phyloP scores from a whole-genome alignment of 768 basidiomycete genomes.

The Tricholoma flavovirens region DNA sequence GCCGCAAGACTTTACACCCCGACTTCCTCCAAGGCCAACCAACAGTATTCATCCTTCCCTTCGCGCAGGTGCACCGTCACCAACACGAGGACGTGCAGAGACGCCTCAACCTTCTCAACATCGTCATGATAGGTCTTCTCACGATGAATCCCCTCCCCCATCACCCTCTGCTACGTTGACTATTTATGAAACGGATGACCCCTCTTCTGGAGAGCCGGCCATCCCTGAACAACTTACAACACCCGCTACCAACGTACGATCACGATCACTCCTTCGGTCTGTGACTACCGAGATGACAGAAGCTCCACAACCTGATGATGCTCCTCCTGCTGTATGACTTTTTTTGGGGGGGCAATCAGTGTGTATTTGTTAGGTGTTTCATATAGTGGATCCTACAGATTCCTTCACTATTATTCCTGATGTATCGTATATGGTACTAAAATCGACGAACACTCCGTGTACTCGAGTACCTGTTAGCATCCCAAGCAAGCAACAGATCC shows the following conservation, averaged over 20 bases:
- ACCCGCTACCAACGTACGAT: background rate
- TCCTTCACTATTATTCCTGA: background rate
- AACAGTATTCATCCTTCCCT: conserved; percentile 77
- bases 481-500: background rate
- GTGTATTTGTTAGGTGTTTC: background rate
- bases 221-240: conserved; percentile 1
- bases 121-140: conserved; percentile 15
- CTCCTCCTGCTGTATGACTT: background rate
- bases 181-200: conserved; percentile 19
- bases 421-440: background rate
- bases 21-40: conserved; percentile 60
- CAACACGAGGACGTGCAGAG: conserved; percentile 34
- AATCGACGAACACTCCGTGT: background rate
- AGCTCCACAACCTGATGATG: background rate
- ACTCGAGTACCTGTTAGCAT: background rate
- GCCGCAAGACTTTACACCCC: conserved; percentile 68
- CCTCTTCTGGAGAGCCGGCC: conserved; percentile 2
- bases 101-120: conserved; percentile 15
- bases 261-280: conserved; percentile 7
- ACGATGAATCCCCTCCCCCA: conserved; percentile 25
- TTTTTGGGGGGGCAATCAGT: background rate
- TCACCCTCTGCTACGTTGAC: conserved; percentile 23
- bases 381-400: background rate
- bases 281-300: background rate
- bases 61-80: conserved; percentile 46